Conservation (phyloP, 352 stramenopile species). For the Globisporangium solare region DNA sequence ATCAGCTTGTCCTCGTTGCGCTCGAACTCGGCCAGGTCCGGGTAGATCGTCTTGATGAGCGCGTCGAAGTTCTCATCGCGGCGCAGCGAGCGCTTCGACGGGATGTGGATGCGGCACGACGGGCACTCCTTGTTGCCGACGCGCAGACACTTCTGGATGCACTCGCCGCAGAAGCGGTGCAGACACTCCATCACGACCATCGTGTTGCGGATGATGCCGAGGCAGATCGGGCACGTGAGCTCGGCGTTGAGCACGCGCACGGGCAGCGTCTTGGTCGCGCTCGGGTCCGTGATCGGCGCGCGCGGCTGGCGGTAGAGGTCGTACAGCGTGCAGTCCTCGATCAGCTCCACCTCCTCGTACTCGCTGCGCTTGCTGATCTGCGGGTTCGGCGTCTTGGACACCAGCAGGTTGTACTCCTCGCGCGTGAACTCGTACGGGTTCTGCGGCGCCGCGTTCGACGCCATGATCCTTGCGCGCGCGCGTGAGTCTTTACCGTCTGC, state of each 20-base stretch:
- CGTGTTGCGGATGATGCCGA: conserved; percentile 82
- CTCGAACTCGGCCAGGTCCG: conserved; percentile 76
- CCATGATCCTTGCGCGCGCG: too few relatives aligned
- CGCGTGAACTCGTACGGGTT: conserved; percentile 74
- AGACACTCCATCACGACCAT: conserved; percentile 90
- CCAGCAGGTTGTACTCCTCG: conserved; percentile 59
- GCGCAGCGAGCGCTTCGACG: conserved; percentile 78
- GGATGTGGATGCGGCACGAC: conserved; percentile 87
- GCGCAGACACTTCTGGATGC: conserved; percentile 85
- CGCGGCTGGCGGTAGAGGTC: conserved; percentile 86
- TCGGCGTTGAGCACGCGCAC: conserved; percentile 74
- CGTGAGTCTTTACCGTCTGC: too few relatives aligned
- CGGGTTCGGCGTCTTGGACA: conserved; percentile 31
- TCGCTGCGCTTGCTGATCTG: conserved; percentile 63
- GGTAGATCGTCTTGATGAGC: conserved; percentile 84
- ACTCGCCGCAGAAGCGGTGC: conserved; percentile 89
- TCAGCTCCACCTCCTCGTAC: conserved; percentile 84
- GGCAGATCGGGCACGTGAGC: conserved; percentile 85
- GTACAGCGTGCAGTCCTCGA: conserved; percentile 87
- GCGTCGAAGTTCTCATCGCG: conserved; percentile 83
- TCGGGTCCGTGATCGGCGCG: conserved; percentile 46
- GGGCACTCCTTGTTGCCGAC: conserved; percentile 86
- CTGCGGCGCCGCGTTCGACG: conserved; percentile 16
- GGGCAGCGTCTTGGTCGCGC: conserved; percentile 52
- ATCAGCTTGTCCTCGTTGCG: conserved; percentile 79